Evolutionary conservation across 768 basidiomycete species (phyloP).

Genomic region (Xerocomus spinulosus): DNA sequence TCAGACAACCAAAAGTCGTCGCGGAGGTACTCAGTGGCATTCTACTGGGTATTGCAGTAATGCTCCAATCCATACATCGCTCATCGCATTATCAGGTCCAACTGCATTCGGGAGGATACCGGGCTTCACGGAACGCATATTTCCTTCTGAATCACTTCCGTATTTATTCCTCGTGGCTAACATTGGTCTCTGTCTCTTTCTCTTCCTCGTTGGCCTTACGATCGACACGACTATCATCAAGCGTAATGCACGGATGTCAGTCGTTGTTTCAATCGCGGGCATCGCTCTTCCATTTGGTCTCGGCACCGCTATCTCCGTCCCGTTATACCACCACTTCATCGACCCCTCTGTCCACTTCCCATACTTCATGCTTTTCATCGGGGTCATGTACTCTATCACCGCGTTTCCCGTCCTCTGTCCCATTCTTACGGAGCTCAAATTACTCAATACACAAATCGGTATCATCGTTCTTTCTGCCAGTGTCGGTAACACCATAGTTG

Average conservation of each 20-base stretch:
- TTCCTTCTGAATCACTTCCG: conserved; percentile 63
- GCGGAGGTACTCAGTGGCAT: conserved; percentile 87
- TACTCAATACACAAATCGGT: conserved; percentile 88
- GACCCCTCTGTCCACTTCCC: conserved; percentile 65
- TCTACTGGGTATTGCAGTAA: conserved; percentile 56
- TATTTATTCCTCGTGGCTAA: conserved; percentile 85
- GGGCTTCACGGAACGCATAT: conserved; percentile 80
- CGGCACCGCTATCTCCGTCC: conserved; percentile 68
- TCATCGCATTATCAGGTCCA: conserved; percentile 24
- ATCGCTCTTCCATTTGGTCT: conserved; percentile 85
- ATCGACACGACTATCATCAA: conserved; percentile 78
- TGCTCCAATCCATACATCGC: conserved; percentile 22
- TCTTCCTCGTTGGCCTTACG: conserved; percentile 91
- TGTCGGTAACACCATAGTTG: conserved; percentile 81
- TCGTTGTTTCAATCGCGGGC: conserved; percentile 70
- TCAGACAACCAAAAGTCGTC: conserved; percentile 82
- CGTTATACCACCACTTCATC: conserved; percentile 50
- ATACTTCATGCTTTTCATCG: conserved; percentile 91
- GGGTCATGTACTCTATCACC: conserved; percentile 85
- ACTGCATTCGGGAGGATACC: conserved; percentile 78
- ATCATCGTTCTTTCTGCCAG: conserved; percentile 90
- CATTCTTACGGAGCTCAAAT: conserved; percentile 84
- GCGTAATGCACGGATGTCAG: conserved; percentile 64
- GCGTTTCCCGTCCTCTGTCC: conserved; percentile 84
- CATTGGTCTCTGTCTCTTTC: conserved; percentile 81